Conservation (phyloP, 768 basidiomycete species). For the Calocera viscosa region DNA sequence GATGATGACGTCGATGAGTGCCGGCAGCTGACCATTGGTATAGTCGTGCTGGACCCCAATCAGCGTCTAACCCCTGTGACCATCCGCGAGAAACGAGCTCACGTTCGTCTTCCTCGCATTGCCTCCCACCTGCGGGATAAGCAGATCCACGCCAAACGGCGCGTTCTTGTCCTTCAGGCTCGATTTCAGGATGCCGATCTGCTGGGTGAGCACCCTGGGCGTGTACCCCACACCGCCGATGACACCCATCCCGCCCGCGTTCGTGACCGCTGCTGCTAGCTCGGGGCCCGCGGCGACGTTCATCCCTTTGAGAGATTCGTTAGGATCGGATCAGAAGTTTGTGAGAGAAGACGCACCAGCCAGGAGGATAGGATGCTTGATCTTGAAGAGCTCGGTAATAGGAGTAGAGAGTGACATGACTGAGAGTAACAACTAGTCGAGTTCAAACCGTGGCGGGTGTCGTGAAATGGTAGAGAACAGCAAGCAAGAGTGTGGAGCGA, state of each 20-base stretch:
- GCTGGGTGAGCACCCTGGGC: constrained; percentile 62
- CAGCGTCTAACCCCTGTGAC: constrained; percentile 13
- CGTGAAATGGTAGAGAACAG: too few relatives aligned
- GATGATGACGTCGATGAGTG: constrained; percentile 81
- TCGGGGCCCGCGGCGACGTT: constrained; percentile 77
- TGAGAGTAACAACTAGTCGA: background rate
- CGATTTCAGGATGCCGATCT: constrained; percentile 50
- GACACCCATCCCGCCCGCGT: constrained; percentile 85
- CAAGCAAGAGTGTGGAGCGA: too few relatives aligned
- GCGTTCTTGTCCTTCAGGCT: constrained; percentile 58
- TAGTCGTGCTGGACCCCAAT: constrained; percentile 56
- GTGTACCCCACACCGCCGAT: constrained; percentile 85
- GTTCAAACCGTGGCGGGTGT: too few relatives aligned
- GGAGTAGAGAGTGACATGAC: constrained; percentile 45
- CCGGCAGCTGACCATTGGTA: constrained; percentile 72
- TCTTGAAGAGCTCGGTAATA: constrained; percentile 70
- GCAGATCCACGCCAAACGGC: constrained; percentile 84
- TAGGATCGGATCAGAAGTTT: constrained; percentile 8
- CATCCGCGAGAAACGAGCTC: constrained; percentile 17
- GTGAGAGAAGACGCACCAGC: constrained; percentile 44
- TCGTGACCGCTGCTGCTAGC: constrained; percentile 83
- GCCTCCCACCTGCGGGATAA: constrained; percentile 78
- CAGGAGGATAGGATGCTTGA: constrained; percentile 77
- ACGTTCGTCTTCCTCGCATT: constrained; percentile 86
- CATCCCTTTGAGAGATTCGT: constrained; percentile 37